Evolutionary conservation across 2,329 filamentous ascomycete genomes (phyloP), one percentile per base, ranked within the genome.

Genomic region (Phoma sp.): DNA sequence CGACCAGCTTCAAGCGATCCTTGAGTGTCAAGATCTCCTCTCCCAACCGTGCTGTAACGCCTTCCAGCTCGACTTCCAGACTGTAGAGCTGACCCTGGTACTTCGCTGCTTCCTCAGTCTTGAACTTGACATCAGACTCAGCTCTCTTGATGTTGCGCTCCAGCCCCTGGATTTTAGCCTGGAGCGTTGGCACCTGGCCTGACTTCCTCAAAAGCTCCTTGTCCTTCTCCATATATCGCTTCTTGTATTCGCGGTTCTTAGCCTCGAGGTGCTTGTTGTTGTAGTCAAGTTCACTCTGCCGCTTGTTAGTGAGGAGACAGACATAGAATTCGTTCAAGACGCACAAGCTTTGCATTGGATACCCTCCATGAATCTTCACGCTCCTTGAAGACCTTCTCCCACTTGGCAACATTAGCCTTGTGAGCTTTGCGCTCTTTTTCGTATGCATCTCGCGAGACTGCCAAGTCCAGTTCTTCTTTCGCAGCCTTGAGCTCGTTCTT

Each of bases 11-110:
- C 63, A 90, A 80, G 41, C 81, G 83, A 60, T 88, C 86, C 43
- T 84, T 79, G 17, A 88, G 80, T 57, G 86, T 82, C 22, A 86
- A 80, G 2, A 92, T 78, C 71, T 91, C 85, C 68, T 91, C 87
- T 61, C 54, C 90, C 84, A 45, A 87, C 74, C 36, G 84, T 81
- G 48, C 86, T 84, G 51, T 88, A 69, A 91, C 86, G 38, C 82
- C 80, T 55, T 86, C 83, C 12, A 91, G 76, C 52, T 46, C 84
- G 60, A 73, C 58, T 44, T 75, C 66, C 21, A 75, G 43, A 57
- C 79, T 77, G 77, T 73, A 60, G 73, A 81, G 55, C 72, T 81
- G 61, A 73, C 75, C 58, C 70, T 77, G 65, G 70, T 76, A 57
- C 68, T 72, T 60, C 15, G 69, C 62, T 10, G 74, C 69, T 57